phyloP scores from a whole-genome alignment of 352 stramenopile species.

The Blastocystis sp. region DNA sequence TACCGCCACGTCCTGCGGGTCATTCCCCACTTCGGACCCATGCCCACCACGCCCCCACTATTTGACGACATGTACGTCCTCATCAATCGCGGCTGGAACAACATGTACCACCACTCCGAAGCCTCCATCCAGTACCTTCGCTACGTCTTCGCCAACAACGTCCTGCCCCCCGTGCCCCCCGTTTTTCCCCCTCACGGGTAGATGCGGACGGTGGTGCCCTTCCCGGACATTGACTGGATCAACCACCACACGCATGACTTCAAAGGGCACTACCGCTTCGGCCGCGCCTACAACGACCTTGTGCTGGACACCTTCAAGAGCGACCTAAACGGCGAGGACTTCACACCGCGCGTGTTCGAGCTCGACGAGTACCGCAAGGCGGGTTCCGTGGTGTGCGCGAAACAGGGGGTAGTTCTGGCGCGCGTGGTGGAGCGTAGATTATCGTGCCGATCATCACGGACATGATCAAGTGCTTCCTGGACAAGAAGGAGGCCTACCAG shows the following conservation, averaged over 20 bases:
- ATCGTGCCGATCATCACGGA: slow-evolving; percentile 53
- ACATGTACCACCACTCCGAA: slow-evolving; percentile 68
- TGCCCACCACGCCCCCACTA: background rate
- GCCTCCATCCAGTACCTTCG: slow-evolving; percentile 48
- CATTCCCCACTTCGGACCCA: slow-evolving; percentile 12
- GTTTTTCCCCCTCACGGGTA: background rate
- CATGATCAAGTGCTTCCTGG: slow-evolving; percentile 61
- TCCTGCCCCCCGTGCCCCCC: slow-evolving; percentile 9
- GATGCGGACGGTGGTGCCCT: slow-evolving; percentile 37
- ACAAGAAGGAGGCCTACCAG: slow-evolving; percentile 67
- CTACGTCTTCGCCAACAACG: background rate
- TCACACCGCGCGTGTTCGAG: slow-evolving; percentile 16
- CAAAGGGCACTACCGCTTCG: slow-evolving; percentile 59
- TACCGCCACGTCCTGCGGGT: slow-evolving; percentile 45
- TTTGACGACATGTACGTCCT: slow-evolving; percentile 47
- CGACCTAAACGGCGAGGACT: slow-evolving; percentile 39
- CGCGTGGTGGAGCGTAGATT: background rate
- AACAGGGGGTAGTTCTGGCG: background rate
- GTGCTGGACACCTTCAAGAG: slow-evolving; percentile 48
- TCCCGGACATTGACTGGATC: slow-evolving; percentile 60
- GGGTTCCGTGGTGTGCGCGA: background rate
- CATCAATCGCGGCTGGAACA: slow-evolving; percentile 61
- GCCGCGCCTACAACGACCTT: slow-evolving; percentile 32
- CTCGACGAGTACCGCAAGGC: slow-evolving; percentile 37
- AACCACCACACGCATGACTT: slow-evolving; percentile 63